Percentiles rank a stretch among this genome's conserved stretches.
phyloP scores from a whole-genome alignment of 768 basidiomycete species.

The Hortiboletus campestris region DNA sequence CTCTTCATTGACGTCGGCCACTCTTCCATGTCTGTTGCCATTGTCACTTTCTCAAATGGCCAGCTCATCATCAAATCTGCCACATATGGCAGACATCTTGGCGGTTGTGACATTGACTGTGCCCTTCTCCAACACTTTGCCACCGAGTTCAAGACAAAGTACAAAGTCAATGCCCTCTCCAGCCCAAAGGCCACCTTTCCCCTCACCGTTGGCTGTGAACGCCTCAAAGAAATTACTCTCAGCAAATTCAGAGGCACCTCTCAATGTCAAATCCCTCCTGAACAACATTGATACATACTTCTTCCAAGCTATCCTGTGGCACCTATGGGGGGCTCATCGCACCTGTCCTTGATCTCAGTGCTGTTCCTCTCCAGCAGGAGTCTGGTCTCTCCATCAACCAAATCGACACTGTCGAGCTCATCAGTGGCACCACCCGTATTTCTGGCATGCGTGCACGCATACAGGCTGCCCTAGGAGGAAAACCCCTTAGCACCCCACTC shows the following conservation, averaged over 20 bases:
- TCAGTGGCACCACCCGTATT: conserved; percentile 91
- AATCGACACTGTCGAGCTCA: conserved; percentile 87
- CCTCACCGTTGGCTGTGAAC: conserved; percentile 83
- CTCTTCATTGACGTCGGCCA: conserved; percentile 96
- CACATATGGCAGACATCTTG: conserved; percentile 90
- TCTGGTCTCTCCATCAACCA: conserved; percentile 81
- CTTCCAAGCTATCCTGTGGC: conserved; percentile 82
- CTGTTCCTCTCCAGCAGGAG: conserved; percentile 72
- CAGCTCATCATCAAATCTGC: conserved; percentile 83
- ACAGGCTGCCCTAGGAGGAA: conserved; percentile 77
- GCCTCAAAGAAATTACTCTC: conserved; percentile 95
- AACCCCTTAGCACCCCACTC: conserved; percentile 84
- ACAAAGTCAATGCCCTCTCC: conserved; percentile 93
- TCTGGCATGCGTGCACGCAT: conserved; percentile 90
- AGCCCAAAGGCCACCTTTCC: conserved; percentile 94
- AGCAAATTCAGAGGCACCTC: conserved; percentile 83
- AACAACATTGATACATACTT: conserved; percentile 95
- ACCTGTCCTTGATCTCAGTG: conserved; percentile 73
- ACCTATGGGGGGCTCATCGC: conserved; percentile 76
- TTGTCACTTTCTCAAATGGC: conserved; percentile 93
- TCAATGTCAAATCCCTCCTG: conserved; percentile 96
- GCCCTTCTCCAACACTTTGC: conserved; percentile 89
- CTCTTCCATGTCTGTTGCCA: conserved; percentile 80
- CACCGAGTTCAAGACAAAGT: conserved; percentile 88
- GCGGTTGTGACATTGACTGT: conserved; percentile 94